Percentiles rank a stretch among this genome's conserved stretches.
Evolutionary conservation across 352 stramenopile genomes (phyloP).

Genomic region (Phytophthora pini): DNA sequence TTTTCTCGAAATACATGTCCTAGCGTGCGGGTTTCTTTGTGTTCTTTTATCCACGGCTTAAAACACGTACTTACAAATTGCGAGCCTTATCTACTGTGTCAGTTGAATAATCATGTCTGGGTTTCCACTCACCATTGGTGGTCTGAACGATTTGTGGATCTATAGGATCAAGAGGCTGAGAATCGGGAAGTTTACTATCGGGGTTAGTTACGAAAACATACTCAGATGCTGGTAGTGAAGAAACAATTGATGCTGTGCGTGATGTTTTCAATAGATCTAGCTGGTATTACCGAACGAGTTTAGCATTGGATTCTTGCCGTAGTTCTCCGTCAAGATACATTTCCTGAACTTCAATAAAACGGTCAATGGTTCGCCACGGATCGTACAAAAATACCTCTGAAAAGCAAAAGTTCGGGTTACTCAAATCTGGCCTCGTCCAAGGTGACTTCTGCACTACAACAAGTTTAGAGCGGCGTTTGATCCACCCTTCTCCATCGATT

Average conservation of each 20-base stretch:
- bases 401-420: conserved; percentile 9
- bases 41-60: neutral
- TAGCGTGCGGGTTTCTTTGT: neutral
- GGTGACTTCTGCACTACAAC: conserved; percentile 8
- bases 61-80: conserved; percentile 2
- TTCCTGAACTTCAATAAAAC: conserved; percentile 4
- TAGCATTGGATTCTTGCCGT: conserved; percentile 10
- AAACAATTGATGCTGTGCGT: neutral
- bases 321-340: neutral
- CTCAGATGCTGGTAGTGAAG: conserved; percentile 2
- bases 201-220: conserved; percentile 15
- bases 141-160: neutral
- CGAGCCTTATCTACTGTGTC: neutral
- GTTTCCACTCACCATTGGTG: neutral
- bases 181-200: neutral
- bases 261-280: conserved; percentile 10
- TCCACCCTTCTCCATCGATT: conserved; percentile 5
- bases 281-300: conserved; percentile 4
- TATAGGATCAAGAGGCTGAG: neutral
- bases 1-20: neutral
- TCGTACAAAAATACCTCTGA: conserved; percentile 8
- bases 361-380: neutral
- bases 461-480: neutral
- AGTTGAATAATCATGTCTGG: conserved; percentile 1
- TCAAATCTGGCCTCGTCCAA: neutral